These are phyloP conservation scores for Fonsecaea monophora DNA, from an alignment of 2,329 filamentous ascomycete genomes.

Conservation along the genomic window DNA sequence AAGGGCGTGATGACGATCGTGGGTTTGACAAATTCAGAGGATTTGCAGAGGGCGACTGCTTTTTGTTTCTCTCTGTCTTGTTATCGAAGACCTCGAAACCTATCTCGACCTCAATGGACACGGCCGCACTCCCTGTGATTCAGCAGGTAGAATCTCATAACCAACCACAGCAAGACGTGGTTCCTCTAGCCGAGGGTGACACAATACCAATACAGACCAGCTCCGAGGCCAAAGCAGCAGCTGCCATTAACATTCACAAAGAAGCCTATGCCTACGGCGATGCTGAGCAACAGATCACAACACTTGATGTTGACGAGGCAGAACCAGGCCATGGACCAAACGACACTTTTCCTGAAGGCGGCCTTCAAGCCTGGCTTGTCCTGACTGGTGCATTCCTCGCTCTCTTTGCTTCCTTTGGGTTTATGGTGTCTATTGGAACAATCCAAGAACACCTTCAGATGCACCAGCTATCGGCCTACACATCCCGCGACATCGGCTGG, in stretches of 20 bases:
- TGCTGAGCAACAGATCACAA: conserved; percentile 6
- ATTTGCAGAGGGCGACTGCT: not conserved
- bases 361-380: conserved; percentile 46
- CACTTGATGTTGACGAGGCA: conserved; percentile 23
- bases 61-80: not conserved
- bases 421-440: conserved; percentile 58
- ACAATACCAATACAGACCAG: not conserved
- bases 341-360: conserved; percentile 44
- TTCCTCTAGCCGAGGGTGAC: not conserved
- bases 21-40: not conserved
- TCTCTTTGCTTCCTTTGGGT: conserved; percentile 53
- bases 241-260: conserved; percentile 4
- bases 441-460: conserved; percentile 56
- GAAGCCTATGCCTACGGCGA: not conserved
- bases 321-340: not conserved
- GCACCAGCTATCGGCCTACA: conserved; percentile 54
- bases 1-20: conserved; percentile 27
- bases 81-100: not conserved
- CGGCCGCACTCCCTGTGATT: conserved; percentile 16
- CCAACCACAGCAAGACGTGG: conserved; percentile 5
- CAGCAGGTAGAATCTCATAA: conserved; percentile 16
- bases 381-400: conserved; percentile 46
- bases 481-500: conserved; percentile 57
- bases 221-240: conserved; percentile 3
- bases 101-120: conserved; percentile 24